A percentile compares a stretch with the other conserved stretches of the same genome.
Conservation (phyloP, 2,329 filamentous ascomycete genomes). For the Aureobasidium sp. region DNA sequence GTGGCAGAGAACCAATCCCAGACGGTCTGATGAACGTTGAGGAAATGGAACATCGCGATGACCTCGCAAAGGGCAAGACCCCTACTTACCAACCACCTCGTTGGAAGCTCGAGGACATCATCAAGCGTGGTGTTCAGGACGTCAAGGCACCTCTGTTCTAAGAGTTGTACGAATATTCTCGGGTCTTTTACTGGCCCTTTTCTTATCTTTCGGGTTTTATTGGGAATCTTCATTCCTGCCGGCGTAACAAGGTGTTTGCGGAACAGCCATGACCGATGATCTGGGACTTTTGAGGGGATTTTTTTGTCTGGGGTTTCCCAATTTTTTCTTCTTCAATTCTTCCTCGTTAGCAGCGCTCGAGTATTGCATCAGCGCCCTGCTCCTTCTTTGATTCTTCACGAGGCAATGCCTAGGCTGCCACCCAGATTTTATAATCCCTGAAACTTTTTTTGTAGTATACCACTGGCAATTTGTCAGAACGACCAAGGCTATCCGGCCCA, state of each 20-base stretch:
- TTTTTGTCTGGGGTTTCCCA: neutral
- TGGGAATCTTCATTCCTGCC: neutral
- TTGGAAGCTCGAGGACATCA: conserved; percentile 68
- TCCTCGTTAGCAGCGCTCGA: neutral
- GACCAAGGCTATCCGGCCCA: neutral
- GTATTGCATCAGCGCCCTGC: neutral
- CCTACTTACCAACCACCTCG: conserved; percentile 55
- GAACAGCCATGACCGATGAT: conserved; percentile 10
- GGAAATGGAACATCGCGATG: conserved; percentile 54
- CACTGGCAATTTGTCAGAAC: neutral
- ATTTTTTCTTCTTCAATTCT: neutral
- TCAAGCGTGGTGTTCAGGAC: conserved; percentile 65
- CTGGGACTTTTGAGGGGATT: conserved; percentile 4
- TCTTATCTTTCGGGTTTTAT: neutral
- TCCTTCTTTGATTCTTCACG: neutral
- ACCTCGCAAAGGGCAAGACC: conserved; percentile 41
- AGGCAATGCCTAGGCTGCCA: neutral
- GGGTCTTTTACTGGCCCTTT: neutral
- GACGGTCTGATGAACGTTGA: conserved; percentile 63
- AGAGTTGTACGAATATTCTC: neutral
- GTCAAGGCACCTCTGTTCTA: conserved; percentile 54
- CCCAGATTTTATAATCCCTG: neutral
- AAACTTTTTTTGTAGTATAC: conserved; percentile 5
- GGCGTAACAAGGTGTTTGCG: conserved; percentile 11
- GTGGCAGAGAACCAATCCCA: conserved; percentile 68